These are phyloP conservation scores for Hansenula lynferdii DNA, from an alignment of 1,139 yeast species.

Conservation along the genomic window DNA sequence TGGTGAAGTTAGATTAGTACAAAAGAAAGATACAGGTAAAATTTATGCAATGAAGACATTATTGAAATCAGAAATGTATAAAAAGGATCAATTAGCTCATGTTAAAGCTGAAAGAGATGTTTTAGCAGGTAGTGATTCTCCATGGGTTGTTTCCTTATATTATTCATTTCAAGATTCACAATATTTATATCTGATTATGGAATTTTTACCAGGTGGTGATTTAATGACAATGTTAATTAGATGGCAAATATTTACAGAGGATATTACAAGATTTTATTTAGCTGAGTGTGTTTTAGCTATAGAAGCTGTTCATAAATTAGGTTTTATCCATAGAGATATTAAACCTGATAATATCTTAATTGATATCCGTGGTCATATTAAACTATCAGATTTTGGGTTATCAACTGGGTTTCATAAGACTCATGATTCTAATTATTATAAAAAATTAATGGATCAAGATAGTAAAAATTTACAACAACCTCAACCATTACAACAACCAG, in stretches of 20 bases:
- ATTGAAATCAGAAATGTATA: conserved; percentile 76
- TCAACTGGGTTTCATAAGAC: conserved; percentile 86
- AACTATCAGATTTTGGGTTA: conserved; percentile 76
- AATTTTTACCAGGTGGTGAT: conserved; percentile 83
- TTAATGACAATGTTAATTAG: conserved; percentile 83
- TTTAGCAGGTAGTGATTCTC: conserved; percentile 78
- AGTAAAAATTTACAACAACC: conserved; percentile 29
- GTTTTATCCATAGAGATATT: conserved; percentile 75
- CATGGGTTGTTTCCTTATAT: conserved; percentile 81
- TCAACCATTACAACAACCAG: conserved; percentile 23
- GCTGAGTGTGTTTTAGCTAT: conserved; percentile 85
- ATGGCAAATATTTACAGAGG: conserved; percentile 85
- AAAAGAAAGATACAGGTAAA: conserved; percentile 76
- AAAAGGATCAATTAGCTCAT: conserved; percentile 78
- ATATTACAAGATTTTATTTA: conserved; percentile 78
- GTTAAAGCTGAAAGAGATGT: conserved; percentile 87
- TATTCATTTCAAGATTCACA: conserved; percentile 79
- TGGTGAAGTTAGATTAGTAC: conserved; percentile 82
- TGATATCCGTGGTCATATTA: conserved; percentile 76
- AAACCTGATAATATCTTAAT: conserved; percentile 79
- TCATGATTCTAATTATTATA: conserved; percentile 74
- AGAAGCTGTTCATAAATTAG: conserved; percentile 76
- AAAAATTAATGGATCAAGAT: conserved; percentile 65
- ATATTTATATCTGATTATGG: conserved; percentile 75
- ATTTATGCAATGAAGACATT: conserved; percentile 83